Evolutionary conservation across 768 basidiomycete genomes (phyloP), one percentile per base, ranked within the genome.

Genomic region (Xanthoconium purpureum): DNA sequence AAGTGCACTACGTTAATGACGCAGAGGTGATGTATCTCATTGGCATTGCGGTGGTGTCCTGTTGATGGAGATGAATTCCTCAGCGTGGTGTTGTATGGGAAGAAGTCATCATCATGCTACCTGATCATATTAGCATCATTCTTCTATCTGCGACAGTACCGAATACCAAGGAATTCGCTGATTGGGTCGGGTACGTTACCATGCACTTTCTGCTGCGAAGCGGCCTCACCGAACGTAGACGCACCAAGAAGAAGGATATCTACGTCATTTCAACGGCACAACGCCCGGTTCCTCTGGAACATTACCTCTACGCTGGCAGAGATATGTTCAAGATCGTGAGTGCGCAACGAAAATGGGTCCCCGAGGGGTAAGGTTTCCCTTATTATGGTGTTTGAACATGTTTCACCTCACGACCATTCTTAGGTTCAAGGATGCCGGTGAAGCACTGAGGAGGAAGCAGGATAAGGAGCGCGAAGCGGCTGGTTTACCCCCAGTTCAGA

Each of bases 71-170:
- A n/a, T 55, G 56, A 38, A 52, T 48, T 49, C 38, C 43, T 40
- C 67, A 98, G 96, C 82, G 97, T 68, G 97, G 97, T 39, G 97
- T 99, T 17, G 97, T 99, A 13, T 99, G 97, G 97, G 96, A 99
- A 74, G 96, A 99, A 74, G 96, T 99, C 29, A 99, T 99, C 62
- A 99, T 99, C 71, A 98, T 99, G 94, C 79, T 99, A 13, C 97
- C 97, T 0, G 97, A 98, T 62, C 96, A 99, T 73, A 90, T 98
- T 70, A 96, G 90, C 71, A 98, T 99, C 66, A 98, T 99, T 53
- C 77, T 99, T 42, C 78, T 99, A 15, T 98, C 95, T 3, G 97
- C 97, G 10, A 99, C 97, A 3, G 96, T 99, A 0, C 95, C 97
- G 9, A 99, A 99, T 66, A 93, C 95, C 13, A 92, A 89, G 68